Base-by-base conservation (phyloP, 768 basidiomycete genomes). In the Psilocybe cyanescens region DNA sequence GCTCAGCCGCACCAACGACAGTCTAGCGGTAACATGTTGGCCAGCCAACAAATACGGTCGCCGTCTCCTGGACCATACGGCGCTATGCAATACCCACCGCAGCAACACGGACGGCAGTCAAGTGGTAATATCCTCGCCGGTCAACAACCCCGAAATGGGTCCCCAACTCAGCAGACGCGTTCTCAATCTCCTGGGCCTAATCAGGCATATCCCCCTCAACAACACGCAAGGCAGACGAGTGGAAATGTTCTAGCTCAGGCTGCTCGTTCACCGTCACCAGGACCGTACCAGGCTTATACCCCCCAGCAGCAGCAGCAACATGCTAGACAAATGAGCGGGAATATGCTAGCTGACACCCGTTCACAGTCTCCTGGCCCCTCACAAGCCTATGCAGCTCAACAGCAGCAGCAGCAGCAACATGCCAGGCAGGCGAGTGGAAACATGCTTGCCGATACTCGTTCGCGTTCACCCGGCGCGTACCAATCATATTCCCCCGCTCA, bases 71-170 rank as follows among this genome's bases (percentile, higher is more conserved):
- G 69, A 12, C 69, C 67, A 8, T 58, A 70, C 30, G 58, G 50
- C 54, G 67, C 66, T 16, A 72, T 69, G 60, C 71, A 71, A 37
- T 75, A 75, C 52, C 70, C 72, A 41, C 74, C 72, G 19, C 68
- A 70, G 44, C 67, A 70, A 33, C 70, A 70, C 49, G 61, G 52
- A 5, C 59, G 70, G n/a, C 70, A 71, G 54, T 28, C 57, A 24
- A 71, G 68, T 57, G 67, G 68, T 29, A 71, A 67, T 56, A 60
- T 63, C 58, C 62, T 70, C 7, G 49, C 55, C 14, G 39, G 57
- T 12, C 52, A 59, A 16, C 41, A 44, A 44, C 41, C 41, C 14
- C 41, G 41, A 16, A 44, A 44, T 16, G 41, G 41, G 14, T 44
- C 41, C 11, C 41, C 41, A n/a, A 44, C 41, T 6, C 53, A 50